phyloP scores from a whole-genome alignment of 202 grass and related monocot species.

The Hordeum pubiflorum region DNA sequence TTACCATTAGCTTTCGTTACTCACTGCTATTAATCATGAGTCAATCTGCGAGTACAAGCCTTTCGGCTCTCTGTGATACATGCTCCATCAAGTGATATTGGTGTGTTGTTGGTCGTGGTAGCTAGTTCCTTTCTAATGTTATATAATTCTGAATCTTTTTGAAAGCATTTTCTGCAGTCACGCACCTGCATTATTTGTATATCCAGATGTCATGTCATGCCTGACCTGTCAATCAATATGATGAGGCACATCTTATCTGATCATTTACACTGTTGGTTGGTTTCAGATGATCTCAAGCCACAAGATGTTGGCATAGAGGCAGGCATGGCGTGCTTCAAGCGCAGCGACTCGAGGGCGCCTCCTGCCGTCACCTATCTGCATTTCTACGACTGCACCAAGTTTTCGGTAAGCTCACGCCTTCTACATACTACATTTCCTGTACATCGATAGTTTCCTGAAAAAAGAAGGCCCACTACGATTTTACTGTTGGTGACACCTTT shows the following conservation, averaged over 20 bases:
- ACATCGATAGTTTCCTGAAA: not conserved
- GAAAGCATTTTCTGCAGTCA: too few species aligned
- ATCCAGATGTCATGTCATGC: not conserved
- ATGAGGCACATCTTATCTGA: not conserved
- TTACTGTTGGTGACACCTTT: not conserved
- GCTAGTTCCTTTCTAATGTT: too few species aligned
- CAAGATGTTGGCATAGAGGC: slow-evolving; percentile 47
- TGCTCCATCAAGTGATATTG: not conserved
- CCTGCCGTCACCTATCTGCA: slow-evolving; percentile 63
- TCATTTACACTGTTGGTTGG: not conserved
- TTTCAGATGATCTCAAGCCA: slow-evolving; percentile 39
- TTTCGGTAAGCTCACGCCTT: slow-evolving; percentile 49
- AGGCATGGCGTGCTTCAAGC: slow-evolving; percentile 42
- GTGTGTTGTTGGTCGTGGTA: too few species aligned
- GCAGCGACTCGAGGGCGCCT: slow-evolving; percentile 7
- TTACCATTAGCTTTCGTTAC: not conserved
- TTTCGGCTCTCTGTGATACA: too few species aligned
- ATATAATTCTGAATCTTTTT: too few species aligned
- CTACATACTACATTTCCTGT: not conserved
- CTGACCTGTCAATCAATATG: not conserved
- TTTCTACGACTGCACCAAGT: slow-evolving; percentile 58
- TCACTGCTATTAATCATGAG: not conserved
- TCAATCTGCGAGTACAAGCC: too few species aligned
- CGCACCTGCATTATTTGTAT: not conserved
- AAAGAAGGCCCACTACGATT: not conserved